Conservation (phyloP, 2,329 filamentous ascomycete species). For the Herpotrichia juniperi region DNA sequence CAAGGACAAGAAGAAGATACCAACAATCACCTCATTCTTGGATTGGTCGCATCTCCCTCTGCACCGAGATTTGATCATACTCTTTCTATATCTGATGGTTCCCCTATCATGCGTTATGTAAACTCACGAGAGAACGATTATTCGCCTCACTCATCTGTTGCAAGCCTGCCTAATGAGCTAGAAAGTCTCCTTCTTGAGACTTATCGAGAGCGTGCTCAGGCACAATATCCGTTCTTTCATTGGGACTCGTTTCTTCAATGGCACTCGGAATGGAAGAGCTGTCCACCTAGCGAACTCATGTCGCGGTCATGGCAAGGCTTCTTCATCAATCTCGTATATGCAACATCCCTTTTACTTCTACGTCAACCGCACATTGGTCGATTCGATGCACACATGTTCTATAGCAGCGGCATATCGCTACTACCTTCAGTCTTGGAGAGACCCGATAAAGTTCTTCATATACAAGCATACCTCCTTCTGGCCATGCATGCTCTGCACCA, state of each 20-base stretch:
- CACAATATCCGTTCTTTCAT: constrained; percentile 25
- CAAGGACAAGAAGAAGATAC: constrained; percentile 12
- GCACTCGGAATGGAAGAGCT: constrained; percentile 19
- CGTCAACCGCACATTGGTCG: constrained; percentile 10
- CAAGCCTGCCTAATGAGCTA: constrained; percentile 13
- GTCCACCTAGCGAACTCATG: constrained; percentile 5
- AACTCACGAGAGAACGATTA: neutral
- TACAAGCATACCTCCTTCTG: constrained; percentile 25
- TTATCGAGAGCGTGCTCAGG: constrained; percentile 26
- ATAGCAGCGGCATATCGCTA: constrained; percentile 17
- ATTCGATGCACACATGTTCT: constrained; percentile 16
- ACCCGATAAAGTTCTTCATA: constrained; percentile 19
- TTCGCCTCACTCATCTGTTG: constrained; percentile 13
- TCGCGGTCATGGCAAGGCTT: constrained; percentile 23
- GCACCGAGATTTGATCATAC: constrained; percentile 1
- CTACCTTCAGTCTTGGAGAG: constrained; percentile 19
- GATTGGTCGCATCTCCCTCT: constrained; percentile 19
- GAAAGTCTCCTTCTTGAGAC: constrained; percentile 16
- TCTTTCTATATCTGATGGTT: neutral
- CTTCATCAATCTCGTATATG: constrained; percentile 24
- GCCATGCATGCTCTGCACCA: constrained; percentile 23
- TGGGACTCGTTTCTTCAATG: constrained; percentile 22
- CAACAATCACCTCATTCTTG: constrained; percentile 20
- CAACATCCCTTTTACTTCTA: constrained; percentile 19
- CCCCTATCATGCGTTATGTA: neutral